These are phyloP conservation scores for Graphilbum ipis-grandicollis DNA, from an alignment of 2,329 filamentous ascomycete genomes.

Conservation along the genomic window DNA sequence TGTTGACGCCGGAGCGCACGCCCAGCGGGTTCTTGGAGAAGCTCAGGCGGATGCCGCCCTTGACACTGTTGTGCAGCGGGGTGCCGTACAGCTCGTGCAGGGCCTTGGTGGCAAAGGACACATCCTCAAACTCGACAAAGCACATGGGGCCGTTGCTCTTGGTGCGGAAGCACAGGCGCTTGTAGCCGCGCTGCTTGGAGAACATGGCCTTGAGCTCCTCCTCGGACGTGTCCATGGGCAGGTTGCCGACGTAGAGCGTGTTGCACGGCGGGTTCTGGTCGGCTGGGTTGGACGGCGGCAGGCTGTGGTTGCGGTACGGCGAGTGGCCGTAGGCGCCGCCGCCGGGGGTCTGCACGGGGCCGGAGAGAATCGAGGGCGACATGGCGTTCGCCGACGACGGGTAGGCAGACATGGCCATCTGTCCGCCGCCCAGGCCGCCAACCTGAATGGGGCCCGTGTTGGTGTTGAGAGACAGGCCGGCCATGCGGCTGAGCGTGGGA, in stretches of 20 bases:
- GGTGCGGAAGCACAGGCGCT: slow-evolving; percentile 82
- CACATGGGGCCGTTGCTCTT: slow-evolving; percentile 97
- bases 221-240: slow-evolving; percentile 82
- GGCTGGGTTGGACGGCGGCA: slow-evolving; percentile 79
- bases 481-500: slow-evolving; percentile 43
- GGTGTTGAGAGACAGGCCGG: slow-evolving; percentile 54
- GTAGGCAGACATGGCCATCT: not conserved
- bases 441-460: slow-evolving; percentile 29
- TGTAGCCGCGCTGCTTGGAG: slow-evolving; percentile 85
- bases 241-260: slow-evolving; percentile 92
- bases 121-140: slow-evolving; percentile 94
- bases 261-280: slow-evolving; percentile 97
- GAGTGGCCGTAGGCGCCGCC: slow-evolving; percentile 22
- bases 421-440: not conserved
- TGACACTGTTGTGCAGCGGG: slow-evolving; percentile 75
- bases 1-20: slow-evolving; percentile 54
- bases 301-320: slow-evolving; percentile 46
- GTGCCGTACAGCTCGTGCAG: slow-evolving; percentile 80
- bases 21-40: slow-evolving; percentile 97
- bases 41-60: slow-evolving; percentile 85
- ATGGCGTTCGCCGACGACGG: slow-evolving; percentile 16
- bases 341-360: slow-evolving; percentile 11
- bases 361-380: slow-evolving; percentile 37
- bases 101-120: slow-evolving; percentile 80
- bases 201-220: slow-evolving; percentile 92